These are phyloP conservation scores for Microbotryum intermedium DNA, from an alignment of 1,284 basidiomycete genomes.

Conservation along the genomic window DNA sequence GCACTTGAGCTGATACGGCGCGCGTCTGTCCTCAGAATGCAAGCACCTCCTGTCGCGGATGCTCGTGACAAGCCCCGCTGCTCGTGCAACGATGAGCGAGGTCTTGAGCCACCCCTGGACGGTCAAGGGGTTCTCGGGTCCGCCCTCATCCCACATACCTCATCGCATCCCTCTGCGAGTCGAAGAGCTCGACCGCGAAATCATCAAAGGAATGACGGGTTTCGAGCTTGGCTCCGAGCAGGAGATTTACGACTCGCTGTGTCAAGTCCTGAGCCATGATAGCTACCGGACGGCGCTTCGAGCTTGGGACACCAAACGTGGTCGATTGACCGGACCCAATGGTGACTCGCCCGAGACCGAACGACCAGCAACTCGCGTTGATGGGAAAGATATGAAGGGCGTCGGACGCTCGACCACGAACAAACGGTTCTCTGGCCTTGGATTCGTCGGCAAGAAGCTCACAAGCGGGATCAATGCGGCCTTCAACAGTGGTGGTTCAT, in stretches of 20 bases:
- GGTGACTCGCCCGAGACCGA: conserved; percentile 11
- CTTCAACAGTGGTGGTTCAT: conserved; percentile 11
- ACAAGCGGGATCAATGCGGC: conserved; percentile 35
- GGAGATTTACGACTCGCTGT: conserved; percentile 68
- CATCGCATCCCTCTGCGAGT: conserved; percentile 77
- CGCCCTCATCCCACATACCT: conserved; percentile 76
- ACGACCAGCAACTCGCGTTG: conserved; percentile 22
- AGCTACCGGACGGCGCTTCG: conserved; percentile 56
- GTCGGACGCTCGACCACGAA: conserved; percentile 23
- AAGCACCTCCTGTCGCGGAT: conserved; percentile 87
- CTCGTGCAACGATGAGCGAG: conserved; percentile 73
- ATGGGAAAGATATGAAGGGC: conserved; percentile 24
- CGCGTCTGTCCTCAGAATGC: conserved; percentile 57
- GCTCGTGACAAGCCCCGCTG: conserved; percentile 87
- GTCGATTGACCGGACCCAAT: conserved; percentile 19
- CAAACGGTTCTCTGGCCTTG: conserved; percentile 77
- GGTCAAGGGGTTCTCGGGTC: conserved; percentile 70
- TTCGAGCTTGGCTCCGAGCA: conserved; percentile 91
- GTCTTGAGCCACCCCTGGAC: conserved; percentile 94
- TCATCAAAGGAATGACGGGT: conserved; percentile 86
- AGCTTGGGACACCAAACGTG: conserved; percentile 15
- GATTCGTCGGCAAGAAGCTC: conserved; percentile 86
- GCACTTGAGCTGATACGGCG: conserved; percentile 4
- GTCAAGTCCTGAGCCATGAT: conserved; percentile 68
- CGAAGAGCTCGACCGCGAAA: conserved; percentile 74